Evolutionary conservation across 2,329 filamentous ascomycete species (phyloP), one percentile per base, ranked within the genome.

Genomic region (Ceratocystis diversiconidia): DNA sequence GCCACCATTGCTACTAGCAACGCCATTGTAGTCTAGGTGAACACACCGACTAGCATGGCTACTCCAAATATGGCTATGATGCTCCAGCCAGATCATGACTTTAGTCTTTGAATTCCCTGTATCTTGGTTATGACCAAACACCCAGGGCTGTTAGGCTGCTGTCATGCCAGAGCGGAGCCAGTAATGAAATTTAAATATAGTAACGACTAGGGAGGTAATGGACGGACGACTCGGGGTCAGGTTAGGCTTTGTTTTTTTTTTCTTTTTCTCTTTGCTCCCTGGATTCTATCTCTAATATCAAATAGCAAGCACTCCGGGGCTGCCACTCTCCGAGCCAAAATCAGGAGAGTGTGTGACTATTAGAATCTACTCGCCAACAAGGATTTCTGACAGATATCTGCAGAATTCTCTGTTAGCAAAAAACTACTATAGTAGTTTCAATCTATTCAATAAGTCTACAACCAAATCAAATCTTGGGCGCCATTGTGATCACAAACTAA

Each of bases 131-230:
- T 65, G 25, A 50, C 57, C 63, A 66, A 63, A 62, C 43, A 28
- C 17, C 12, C 6, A 25, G 43, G 8, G 32, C 57, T 3, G 32
- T 17, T n/a, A 10, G n/a, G 28, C 28, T 36, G 5, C 19, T 25
- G 59, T 2, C 19, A 12, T 10, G 57, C n/a, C 43, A 50, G 32
- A 28, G 28, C 2, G 2, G 15, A 52, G 62, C 25, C 36, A 32
- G 41, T 66, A 61, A 62, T 61, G 55, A 62, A 63, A 44, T 44
- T 36, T 57, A 62, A 62, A 62, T 55, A 48, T 61, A 60, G 41
- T 67, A 64, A 67, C 65, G 62, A 67, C 32, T 64, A 12, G 25
- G 19, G 61, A 46, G 28, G 59, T 67, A 65, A 67, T 67, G 46
- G 59, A 55, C 28, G 61, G 62, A 60, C 30, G 48, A 22, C 8